Base-by-base conservation (phyloP, 257 asterid species). In the Ligustrum vulgare region DNA sequence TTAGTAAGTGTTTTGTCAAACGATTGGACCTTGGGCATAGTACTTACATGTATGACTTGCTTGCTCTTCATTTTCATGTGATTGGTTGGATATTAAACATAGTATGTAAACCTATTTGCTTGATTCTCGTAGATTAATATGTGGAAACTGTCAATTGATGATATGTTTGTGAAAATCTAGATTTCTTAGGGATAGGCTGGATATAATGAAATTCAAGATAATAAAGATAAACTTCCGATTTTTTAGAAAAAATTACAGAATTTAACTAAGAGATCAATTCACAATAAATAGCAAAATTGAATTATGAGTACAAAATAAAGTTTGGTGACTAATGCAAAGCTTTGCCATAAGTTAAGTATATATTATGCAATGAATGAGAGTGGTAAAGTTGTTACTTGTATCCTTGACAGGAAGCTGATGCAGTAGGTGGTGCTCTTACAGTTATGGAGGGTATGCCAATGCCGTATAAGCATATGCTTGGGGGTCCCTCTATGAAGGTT, bases 401-500 rank as follows among this genome's bases (percentile, higher is more conserved):
- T 71, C 20, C 41, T 73, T 74, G 71, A 72, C 90, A 91, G 97
- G 96, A 93, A 25, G 89, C 86, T 34, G 98, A 97, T 23, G 98
- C 97, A 16, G 93, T 84, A 6, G 92, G 90, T 37, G 98, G 96
- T 74, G 96, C 81, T n/a, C 72, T 89, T 56, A 94, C 96, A 36
- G 82, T 92, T 56, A 32, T 72, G 85, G 92, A 92, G 89, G 79
- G 85, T 58, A 90, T 94, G 94, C 98, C 98, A 0, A 34, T 39
- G 32, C 79, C 87, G 72, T 90, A 90, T 82, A 87, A 86, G 60
- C 94, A 91, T 73, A 79, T 92, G 96, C 84, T 94, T 5, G 91
- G 79, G 1, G 98, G 98, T 28, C 98, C 98, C 72, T 83, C 82
- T 22, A 76, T 94, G 71, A 88, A 91, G 80, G 98, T 94, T 35